phyloP scores from a whole-genome alignment of 1,284 basidiomycete species.

The Apiotrichum mycotoxinovorans region DNA sequence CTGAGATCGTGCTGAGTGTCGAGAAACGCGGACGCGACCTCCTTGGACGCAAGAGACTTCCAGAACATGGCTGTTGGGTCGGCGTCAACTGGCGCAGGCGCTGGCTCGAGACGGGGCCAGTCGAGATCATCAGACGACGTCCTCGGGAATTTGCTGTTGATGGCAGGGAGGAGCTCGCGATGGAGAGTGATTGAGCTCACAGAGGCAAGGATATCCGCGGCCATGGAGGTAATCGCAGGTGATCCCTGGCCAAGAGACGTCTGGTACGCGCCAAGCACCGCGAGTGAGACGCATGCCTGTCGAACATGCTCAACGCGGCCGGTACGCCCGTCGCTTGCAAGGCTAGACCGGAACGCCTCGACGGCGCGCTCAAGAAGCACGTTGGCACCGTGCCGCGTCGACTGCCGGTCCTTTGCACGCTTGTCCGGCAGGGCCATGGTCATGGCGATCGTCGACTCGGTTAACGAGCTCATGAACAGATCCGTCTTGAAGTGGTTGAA shows the following conservation, averaged over 20 bases:
- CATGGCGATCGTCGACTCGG: slow-evolving; percentile 79
- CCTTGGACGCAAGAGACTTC: slow-evolving; percentile 56
- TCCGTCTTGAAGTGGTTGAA: slow-evolving; percentile 73
- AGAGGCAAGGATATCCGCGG: slow-evolving; percentile 60
- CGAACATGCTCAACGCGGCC: slow-evolving; percentile 68
- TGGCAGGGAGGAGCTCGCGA: slow-evolving; percentile 58
- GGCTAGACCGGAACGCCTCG: slow-evolving; percentile 63
- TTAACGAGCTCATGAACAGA: slow-evolving; percentile 78
- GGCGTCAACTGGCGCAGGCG: not conserved
- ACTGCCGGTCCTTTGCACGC: slow-evolving; percentile 44
- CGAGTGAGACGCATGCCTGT: slow-evolving; percentile 66
- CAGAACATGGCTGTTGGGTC: slow-evolving; percentile 16
- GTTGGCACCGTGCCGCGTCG: slow-evolving; percentile 61
- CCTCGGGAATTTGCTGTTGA: slow-evolving; percentile 54
- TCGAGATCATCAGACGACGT: slow-evolving; percentile 56
- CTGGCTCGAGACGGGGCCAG: slow-evolving; percentile 60
- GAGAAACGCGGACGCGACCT: slow-evolving; percentile 51
- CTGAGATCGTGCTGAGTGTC: slow-evolving; percentile 39
- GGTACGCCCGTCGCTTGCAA: slow-evolving; percentile 58
- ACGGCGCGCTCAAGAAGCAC: slow-evolving; percentile 64
- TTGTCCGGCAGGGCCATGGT: slow-evolving; percentile 70
- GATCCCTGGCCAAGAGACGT: slow-evolving; percentile 67
- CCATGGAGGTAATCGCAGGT: slow-evolving; percentile 55
- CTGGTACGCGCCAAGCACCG: slow-evolving; percentile 68
- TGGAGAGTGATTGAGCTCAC: slow-evolving; percentile 70